phyloP scores from a whole-genome alignment of 1,284 basidiomycete genomes.

The Cryptococcus floricola region DNA sequence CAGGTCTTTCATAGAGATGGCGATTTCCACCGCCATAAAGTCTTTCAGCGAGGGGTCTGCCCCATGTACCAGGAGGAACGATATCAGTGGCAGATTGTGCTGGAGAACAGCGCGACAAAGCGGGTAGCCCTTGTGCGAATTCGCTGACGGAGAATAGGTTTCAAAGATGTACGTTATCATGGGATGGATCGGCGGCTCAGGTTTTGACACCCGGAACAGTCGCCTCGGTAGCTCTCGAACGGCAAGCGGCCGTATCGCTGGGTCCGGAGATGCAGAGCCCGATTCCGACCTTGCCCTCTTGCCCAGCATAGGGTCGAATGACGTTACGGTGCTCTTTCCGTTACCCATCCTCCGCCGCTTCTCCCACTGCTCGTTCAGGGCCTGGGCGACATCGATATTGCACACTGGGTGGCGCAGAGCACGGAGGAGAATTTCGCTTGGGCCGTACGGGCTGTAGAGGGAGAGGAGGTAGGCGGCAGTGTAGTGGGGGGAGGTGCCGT shows the following conservation, averaged over 20 bases:
- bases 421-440: conserved; percentile 21
- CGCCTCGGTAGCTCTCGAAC: conserved; percentile 42
- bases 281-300: neutral
- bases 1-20: conserved; percentile 64
- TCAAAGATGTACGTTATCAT: conserved; percentile 41
- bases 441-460: conserved; percentile 23
- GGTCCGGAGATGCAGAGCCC: conserved; percentile 1
- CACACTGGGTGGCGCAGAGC: conserved; percentile 37
- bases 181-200: conserved; percentile 36
- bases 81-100: conserved; percentile 60
- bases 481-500: conserved; percentile 26
- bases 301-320: neutral
- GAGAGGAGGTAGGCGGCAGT: conserved; percentile 32
- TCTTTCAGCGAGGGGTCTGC: conserved; percentile 64
- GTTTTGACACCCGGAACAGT: conserved; percentile 27
- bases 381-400: conserved; percentile 22
- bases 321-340: neutral
- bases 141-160: conserved; percentile 52
- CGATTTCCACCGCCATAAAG: conserved; percentile 65
- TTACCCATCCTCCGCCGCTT: conserved; percentile 8
- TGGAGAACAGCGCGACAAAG: conserved; percentile 69
- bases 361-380: conserved; percentile 35
- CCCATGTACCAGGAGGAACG: conserved; percentile 64
- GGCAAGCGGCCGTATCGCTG: conserved; percentile 11
- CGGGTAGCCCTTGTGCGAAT: conserved; percentile 70